Conservation (phyloP, 1,139 yeast genomes). For the Protomyces pachydermus region DNA sequence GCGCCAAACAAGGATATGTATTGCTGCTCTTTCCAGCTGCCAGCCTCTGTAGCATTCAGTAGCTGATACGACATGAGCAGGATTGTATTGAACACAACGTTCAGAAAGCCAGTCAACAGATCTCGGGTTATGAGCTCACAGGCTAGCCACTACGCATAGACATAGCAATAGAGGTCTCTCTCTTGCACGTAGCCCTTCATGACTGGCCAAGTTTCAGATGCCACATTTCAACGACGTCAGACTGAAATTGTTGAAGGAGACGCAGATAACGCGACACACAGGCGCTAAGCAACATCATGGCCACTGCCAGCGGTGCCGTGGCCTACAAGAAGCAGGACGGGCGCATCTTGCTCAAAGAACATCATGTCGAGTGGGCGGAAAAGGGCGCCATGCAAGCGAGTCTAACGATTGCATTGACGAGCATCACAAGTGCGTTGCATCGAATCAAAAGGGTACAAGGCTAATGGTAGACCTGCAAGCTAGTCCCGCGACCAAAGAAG, state of each 20-base stretch:
- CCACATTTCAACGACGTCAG: too few relatives aligned
- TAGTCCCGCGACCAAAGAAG: constrained; percentile 25
- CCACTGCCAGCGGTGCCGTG: constrained; percentile 8
- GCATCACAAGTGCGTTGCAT: constrained; percentile 21
- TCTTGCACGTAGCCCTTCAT: too few relatives aligned
- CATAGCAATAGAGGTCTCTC: too few relatives aligned
- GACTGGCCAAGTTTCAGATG: too few relatives aligned
- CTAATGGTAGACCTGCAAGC: constrained; percentile 27
- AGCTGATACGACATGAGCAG: too few relatives aligned
- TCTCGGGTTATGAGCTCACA: too few relatives aligned
- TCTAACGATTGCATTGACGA: constrained; percentile 21
- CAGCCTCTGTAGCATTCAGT: constrained; percentile 66
- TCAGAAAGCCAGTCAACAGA: too few relatives aligned
- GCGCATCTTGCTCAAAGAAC: constrained; percentile 17
- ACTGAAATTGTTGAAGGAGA: too few relatives aligned
- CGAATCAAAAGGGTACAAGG: neutral
- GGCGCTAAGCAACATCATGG: neutral
- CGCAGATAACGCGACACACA: neutral
- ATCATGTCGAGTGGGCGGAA: constrained; percentile 27
- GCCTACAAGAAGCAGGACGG: constrained; percentile 25
- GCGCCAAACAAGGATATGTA: constrained; percentile 97
- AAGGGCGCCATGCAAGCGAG: constrained; percentile 20
- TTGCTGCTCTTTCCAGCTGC: constrained; percentile 75
- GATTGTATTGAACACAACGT: too few relatives aligned
- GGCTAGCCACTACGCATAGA: too few relatives aligned